Percentiles rank a stretch among this genome's conserved stretches.
These are phyloP conservation scores for Yamadazyma spencermartinsiae DNA, from an alignment of 1,139 yeast genomes.

Conservation along the genomic window DNA sequence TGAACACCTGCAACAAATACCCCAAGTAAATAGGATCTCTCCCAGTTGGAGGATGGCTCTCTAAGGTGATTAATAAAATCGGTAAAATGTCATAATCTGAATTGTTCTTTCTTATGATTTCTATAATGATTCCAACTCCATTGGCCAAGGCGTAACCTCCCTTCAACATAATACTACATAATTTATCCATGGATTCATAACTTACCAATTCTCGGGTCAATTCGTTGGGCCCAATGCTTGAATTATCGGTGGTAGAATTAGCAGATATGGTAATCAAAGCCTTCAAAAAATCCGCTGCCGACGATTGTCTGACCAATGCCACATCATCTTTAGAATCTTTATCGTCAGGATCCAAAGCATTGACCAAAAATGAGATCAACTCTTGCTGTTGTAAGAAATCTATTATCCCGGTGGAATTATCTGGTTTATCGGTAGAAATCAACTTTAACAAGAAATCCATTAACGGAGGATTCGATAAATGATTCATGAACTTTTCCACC, in stretches of 20 bases:
- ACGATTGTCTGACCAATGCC: slow-evolving; percentile 38
- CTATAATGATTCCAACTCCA: slow-evolving; percentile 95
- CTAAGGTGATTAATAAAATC: slow-evolving; percentile 80
- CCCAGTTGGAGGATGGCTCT: slow-evolving; percentile 91
- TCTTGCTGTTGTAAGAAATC: slow-evolving; percentile 67
- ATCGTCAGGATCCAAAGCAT: slow-evolving; percentile 48
- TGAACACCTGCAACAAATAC: slow-evolving; percentile 76
- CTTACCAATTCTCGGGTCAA: slow-evolving; percentile 83
- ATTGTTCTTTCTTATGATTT: slow-evolving; percentile 91
- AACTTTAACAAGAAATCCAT: slow-evolving; percentile 81
- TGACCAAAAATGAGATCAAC: slow-evolving; percentile 58
- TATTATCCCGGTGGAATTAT: slow-evolving; percentile 73
- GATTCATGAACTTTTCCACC: slow-evolving; percentile 71
- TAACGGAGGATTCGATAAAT: slow-evolving; percentile 80
- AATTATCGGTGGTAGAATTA: slow-evolving; percentile 78
- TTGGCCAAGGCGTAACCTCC: slow-evolving; percentile 94
- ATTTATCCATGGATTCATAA: slow-evolving; percentile 63
- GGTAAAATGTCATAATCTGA: slow-evolving; percentile 94
- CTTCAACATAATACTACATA: slow-evolving; percentile 80
- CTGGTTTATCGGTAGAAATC: slow-evolving; percentile 78
- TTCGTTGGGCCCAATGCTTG: slow-evolving; percentile 96
- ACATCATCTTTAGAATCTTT: slow-evolving; percentile 11
- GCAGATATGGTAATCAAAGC: slow-evolving; percentile 53
- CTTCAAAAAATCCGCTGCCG: slow-evolving; percentile 50
- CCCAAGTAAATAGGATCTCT: slow-evolving; percentile 96